These are phyloP conservation scores for Otatea glauca DNA, from an alignment of 176 grass and related monocot genomes.

Conservation along the genomic window DNA sequence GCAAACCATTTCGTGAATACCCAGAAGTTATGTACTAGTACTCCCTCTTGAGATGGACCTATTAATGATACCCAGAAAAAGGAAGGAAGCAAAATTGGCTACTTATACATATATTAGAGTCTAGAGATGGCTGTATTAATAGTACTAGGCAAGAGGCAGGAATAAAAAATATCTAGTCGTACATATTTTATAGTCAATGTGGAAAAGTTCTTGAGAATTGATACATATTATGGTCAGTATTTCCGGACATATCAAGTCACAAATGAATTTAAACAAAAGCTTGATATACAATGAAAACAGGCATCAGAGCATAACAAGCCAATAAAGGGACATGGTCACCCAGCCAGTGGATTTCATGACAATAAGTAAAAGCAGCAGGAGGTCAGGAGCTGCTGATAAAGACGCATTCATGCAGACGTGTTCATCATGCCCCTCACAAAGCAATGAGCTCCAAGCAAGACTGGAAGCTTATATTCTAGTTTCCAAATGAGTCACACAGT, in stretches of 20 bases:
- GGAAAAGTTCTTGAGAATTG: background rate
- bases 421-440: background rate
- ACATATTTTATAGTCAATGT: background rate
- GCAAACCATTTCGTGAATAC: constrained; percentile 2
- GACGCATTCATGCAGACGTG: constrained; percentile 11
- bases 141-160: background rate
- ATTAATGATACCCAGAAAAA: background rate
- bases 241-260: background rate
- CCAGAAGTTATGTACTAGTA: constrained; percentile 1
- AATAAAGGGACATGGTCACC: background rate
- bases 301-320: background rate
- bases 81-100: background rate
- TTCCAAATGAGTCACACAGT: background rate
- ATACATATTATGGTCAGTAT: background rate
- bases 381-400: background rate
- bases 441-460: constrained; percentile 19
- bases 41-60: background rate
- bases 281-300: background rate
- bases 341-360: background rate
- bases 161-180: background rate
- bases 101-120: constrained; percentile 2
- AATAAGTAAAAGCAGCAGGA: background rate
- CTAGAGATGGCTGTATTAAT: background rate
- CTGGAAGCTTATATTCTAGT: background rate
- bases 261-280: background rate